Percentiles rank a stretch among this genome's conserved stretches.
Conservation (phyloP, 768 basidiomycete species). For the Phallus indusiatus region DNA sequence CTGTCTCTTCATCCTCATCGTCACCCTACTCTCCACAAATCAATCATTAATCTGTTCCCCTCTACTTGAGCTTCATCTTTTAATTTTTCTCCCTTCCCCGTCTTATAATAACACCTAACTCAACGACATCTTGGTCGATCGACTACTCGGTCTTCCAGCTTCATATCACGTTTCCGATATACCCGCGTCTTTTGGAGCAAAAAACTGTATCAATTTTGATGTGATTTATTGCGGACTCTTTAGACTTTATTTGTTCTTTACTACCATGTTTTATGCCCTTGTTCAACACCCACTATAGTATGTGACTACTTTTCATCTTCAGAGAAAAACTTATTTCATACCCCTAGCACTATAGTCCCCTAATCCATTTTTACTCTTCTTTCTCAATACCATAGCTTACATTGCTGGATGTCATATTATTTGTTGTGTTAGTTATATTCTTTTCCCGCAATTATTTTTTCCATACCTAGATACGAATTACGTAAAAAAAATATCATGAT, state of each 20-base stretch:
- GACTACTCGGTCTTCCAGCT: conserved; percentile 7
- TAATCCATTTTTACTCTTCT: neutral
- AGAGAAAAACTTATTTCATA: neutral
- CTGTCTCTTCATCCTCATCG: conserved; percentile 1
- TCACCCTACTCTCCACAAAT: conserved; percentile 7
- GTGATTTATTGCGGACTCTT: conserved; percentile 8
- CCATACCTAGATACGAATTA: neutral
- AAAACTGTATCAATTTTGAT: conserved; percentile 9
- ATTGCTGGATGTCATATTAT: neutral
- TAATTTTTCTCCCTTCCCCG: neutral
- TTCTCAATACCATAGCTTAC: neutral
- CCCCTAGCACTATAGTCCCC: neutral
- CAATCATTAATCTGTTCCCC: neutral
- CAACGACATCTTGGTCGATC: conserved; percentile 6
- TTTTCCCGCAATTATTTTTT: neutral
- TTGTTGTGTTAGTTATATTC: neutral
- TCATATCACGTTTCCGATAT: neutral
- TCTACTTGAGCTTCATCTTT: neutral
- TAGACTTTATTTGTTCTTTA: neutral
- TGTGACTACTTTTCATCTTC: no score
- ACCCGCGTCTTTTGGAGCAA: neutral
- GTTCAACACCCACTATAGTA: no score
- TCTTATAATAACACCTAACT: neutral
- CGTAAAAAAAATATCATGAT: no score
- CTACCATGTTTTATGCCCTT: neutral